Evolutionary conservation across 306 rosid species (phyloP).

Genomic region (Malus sieversii): DNA sequence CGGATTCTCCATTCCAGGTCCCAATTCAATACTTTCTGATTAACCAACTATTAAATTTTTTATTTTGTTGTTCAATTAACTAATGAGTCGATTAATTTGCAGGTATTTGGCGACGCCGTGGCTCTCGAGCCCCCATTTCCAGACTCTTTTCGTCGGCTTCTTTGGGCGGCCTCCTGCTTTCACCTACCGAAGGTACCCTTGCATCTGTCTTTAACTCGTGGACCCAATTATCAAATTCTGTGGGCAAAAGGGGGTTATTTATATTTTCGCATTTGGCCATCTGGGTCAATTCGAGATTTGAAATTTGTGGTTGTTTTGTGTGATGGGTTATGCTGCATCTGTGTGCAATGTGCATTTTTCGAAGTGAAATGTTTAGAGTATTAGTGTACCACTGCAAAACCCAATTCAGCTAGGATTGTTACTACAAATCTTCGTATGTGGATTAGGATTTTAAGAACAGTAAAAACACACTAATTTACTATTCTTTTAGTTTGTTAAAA

Average conservation of each 20-base stretch:
- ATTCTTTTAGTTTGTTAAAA: not conserved
- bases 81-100: not conserved
- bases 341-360: not conserved
- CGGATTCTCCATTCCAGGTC: constrained; percentile 62
- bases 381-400: not conserved
- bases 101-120: constrained; percentile 71
- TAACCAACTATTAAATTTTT: not conserved
- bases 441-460: not conserved
- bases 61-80: not conserved
- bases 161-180: constrained; percentile 63
- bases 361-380: not conserved
- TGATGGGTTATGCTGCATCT: not conserved
- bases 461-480: not conserved
- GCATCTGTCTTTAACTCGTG: not conserved
- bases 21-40: not conserved
- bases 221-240: not conserved
- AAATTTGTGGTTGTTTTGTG: not conserved
- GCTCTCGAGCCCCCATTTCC: constrained; percentile 82
- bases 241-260: not conserved
- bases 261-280: not conserved
- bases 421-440: not conserved
- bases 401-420: not conserved
- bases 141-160: constrained; percentile 64
- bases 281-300: not conserved
- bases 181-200: constrained; percentile 52